Evolutionary conservation across 331 rosid species (phyloP), one percentile per base, ranked within the genome.

Genomic region (Rhamnella rubrinervis): DNA sequence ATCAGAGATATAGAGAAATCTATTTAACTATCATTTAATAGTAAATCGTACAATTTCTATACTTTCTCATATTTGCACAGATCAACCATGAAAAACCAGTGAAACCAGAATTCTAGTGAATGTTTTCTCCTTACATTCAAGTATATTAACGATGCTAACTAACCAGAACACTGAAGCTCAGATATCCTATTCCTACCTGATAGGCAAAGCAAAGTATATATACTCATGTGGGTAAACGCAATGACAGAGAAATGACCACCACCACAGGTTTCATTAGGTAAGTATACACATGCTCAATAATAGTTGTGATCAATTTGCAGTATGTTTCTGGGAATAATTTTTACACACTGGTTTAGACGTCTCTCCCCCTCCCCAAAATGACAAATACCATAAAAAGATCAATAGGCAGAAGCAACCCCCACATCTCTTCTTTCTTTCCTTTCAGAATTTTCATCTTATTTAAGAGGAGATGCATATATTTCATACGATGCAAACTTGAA

Each of bases 1-100:
- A 51, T 70, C 47, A 39, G 11, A 64, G 61, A 20, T 60, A 78
- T 16, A n/a, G 20, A 19, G 20, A 65, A 10, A 26, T 13, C 17
- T 17, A 1, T 65, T 65, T 4, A 19, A 23, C 47, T 6, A 37
- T 37, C 56, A 39, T 71, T 11, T 15, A 52, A 21, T 50, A 1
- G 35, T 37, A 38, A 21, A 20, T 16, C 11, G 53, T 39, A 39
- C 59, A 21, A 49, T 51, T 61, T 60, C 55, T 58, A 18, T 9
- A 44, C 3, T 57, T 19, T 12, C 35, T 47, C 8, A 44, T 44
- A 11, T 44, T n/a, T 53, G 25, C 19, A 18, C 25, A 18, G 12
- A 6, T 53, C 26, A 52, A 52, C 57, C 49, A 12, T 12, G 35
- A 6, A 55, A 9, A 25, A 14, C n/a, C 59, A 55, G 59, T 55